phyloP scores from a whole-genome alignment of 1,284 basidiomycete genomes.

The Cryptococcus sp. region DNA sequence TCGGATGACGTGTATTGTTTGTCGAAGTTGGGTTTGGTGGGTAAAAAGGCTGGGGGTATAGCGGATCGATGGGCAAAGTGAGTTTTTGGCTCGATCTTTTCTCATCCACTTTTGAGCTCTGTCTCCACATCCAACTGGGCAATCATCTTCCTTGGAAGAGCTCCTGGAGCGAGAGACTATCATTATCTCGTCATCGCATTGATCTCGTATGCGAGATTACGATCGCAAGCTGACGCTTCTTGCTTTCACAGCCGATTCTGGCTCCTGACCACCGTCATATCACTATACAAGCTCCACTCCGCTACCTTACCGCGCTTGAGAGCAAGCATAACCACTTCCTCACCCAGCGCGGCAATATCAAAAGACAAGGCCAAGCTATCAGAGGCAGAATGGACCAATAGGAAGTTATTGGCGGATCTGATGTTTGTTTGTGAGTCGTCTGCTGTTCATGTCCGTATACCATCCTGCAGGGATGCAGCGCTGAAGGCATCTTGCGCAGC shows the following conservation, averaged over 20 bases:
- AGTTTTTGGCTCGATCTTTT: background rate
- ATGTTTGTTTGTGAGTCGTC: constrained; percentile 47
- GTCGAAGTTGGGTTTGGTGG: constrained; percentile 40
- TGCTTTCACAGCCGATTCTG: constrained; percentile 40
- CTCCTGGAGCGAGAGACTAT: too few species aligned
- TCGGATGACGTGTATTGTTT: constrained; percentile 48
- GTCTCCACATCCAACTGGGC: too few species aligned
- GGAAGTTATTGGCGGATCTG: constrained; percentile 46
- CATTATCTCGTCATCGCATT: too few species aligned
- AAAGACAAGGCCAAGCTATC: constrained; percentile 10
- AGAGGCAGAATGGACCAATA: constrained; percentile 39
- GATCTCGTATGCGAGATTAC: too few species aligned
- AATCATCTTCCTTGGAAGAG: too few species aligned
- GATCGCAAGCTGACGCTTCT: background rate
- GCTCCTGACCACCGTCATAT: constrained; percentile 44
- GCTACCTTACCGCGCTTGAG: constrained; percentile 30
- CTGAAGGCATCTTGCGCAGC: constrained; percentile 20
- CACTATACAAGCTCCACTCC: constrained; percentile 39
- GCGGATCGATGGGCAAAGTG: constrained; percentile 45
- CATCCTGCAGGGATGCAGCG: too few species aligned
- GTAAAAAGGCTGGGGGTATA: constrained; percentile 23
- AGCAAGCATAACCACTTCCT: background rate
- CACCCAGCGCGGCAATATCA: background rate
- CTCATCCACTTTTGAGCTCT: too few species aligned
- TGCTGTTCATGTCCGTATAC: background rate